Percentiles rank a stretch among this genome's conserved stretches.
These are phyloP conservation scores for Xylaria sp. DNA, from an alignment of 2,329 filamentous ascomycete genomes.

Conservation along the genomic window DNA sequence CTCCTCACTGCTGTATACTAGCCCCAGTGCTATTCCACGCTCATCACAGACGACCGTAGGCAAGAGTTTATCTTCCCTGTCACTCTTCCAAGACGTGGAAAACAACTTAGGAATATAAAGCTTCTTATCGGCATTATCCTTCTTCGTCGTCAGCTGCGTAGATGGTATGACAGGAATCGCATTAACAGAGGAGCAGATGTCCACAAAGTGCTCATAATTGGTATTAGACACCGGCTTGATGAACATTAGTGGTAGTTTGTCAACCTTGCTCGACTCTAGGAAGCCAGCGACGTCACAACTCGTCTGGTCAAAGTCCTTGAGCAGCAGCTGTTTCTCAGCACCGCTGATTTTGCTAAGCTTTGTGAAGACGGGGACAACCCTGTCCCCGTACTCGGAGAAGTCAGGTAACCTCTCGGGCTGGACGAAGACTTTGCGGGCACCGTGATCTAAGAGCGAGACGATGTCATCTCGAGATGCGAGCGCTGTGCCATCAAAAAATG, in stretches of 20 bases:
- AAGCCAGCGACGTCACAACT: slow-evolving; percentile 50
- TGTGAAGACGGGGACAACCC: slow-evolving; percentile 59
- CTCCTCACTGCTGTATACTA: slow-evolving; percentile 93
- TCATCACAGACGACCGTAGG: slow-evolving; percentile 93
- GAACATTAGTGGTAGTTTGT: slow-evolving; percentile 55
- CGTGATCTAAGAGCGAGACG: slow-evolving; percentile 80
- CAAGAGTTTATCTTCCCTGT: slow-evolving; percentile 81
- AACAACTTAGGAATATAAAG: slow-evolving; percentile 75
- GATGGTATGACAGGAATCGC: slow-evolving; percentile 79
- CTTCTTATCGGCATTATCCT: slow-evolving; percentile 59
- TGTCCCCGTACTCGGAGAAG: slow-evolving; percentile 60
- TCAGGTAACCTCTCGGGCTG: slow-evolving; percentile 68
- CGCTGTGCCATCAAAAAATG: slow-evolving; percentile 78
- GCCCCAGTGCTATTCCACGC: slow-evolving; percentile 78
- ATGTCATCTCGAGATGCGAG: slow-evolving; percentile 75
- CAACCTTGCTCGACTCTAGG: slow-evolving; percentile 50
- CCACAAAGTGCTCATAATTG: slow-evolving; percentile 53
- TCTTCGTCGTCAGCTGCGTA: slow-evolving; percentile 69
- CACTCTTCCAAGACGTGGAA: slow-evolving; percentile 76
- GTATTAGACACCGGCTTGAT: slow-evolving; percentile 56
- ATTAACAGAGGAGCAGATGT: slow-evolving; percentile 54
- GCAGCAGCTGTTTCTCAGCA: slow-evolving; percentile 57
- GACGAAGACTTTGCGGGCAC: slow-evolving; percentile 85
- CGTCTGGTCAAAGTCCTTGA: slow-evolving; percentile 57
- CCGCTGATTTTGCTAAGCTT: slow-evolving; percentile 51